Evolutionary conservation across 73 alveolate species (phyloP), one percentile per base, ranked within the genome.

Genomic region (Effrenium voratum): DNA sequence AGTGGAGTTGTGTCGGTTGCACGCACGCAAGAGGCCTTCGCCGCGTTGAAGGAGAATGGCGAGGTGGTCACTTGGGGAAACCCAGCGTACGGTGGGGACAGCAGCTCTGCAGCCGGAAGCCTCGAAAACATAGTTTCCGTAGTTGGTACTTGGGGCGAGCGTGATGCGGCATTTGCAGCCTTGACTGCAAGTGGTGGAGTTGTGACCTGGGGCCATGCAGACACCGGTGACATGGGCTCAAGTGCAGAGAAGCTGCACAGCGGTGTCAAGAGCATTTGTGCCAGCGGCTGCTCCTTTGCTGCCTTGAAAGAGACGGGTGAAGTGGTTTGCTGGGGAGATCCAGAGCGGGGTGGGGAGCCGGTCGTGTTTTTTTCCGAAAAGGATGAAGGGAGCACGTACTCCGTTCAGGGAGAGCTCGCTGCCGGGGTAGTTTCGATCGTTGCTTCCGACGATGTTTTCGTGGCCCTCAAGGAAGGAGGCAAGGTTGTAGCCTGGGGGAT

Each of bases 31-130:
- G 68, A 55, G 68, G 68, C 82, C 82, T 72, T 72, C 82, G 82
- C 82, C 38, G 49, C 45, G 34, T 36, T 66, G 77, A 66, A 66
- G n/a, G 82, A 72, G 82, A 72, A 36, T 36, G 82, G 82, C 15
- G 49, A 38, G 52, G 82, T 72, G 0, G 82, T 72, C 36, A 32
- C 26, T 6, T 72, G 82, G 82, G 82, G 82, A 12, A 72, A 72
- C 38, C 49, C 82, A 3, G 82, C n/a, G 13, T 72, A 36, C 38
- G 82, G 82, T 12, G 82, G 82, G 15, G 82, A 72, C 82, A 72
- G 82, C 50, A 72, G 82, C 82, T 72, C 82, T 36, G 77, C 77
- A n/a, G n/a, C n/a, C 8, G 77, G 77, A 66, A 32, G 77, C 77
- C n/a, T 66, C 4, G 43, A 10, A 34, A 47, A 32, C 47, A 47